These are phyloP conservation scores for Pichia cabralensis DNA, from an alignment of 805 yeast genomes.

Conservation along the genomic window DNA sequence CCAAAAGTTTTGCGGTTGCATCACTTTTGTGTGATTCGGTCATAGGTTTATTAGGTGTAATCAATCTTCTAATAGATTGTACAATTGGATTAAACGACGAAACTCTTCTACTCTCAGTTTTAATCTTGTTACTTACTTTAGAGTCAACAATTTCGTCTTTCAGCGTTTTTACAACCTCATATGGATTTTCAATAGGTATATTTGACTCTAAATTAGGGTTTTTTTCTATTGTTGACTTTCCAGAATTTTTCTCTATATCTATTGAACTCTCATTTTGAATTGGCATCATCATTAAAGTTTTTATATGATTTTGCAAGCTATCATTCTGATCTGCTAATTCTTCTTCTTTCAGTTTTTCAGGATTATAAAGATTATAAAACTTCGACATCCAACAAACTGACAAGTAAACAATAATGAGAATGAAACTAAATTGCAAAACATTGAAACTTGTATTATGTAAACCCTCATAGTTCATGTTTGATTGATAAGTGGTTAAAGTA, in stretches of 20 bases:
- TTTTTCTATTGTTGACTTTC: too few relatives aligned
- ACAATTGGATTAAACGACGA: not conserved
- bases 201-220: too few relatives aligned
- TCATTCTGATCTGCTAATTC: not conserved
- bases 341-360: not conserved
- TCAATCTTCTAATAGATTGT: not conserved
- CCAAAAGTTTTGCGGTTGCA: too few relatives aligned
- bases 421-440: slow-evolving; percentile 1
- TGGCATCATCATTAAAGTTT: not conserved
- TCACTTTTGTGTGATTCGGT: too few relatives aligned
- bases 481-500: slow-evolving; percentile 1
- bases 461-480: slow-evolving; percentile 2
- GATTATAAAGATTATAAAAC: not conserved
- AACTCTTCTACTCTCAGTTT: too few relatives aligned
- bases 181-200: too few relatives aligned
- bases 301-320: not conserved
- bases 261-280: not conserved
- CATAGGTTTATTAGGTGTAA: too few relatives aligned
- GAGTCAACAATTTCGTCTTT: too few relatives aligned
- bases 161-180: too few relatives aligned
- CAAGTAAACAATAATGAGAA: slow-evolving; percentile 1
- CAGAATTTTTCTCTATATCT: not conserved
- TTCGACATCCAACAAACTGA: slow-evolving; percentile 1
- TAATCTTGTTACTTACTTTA: too few relatives aligned
- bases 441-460: slow-evolving; percentile 2